Evolutionary conservation across 306 rosid species (phyloP), one percentile per base, ranked within the genome.

Genomic region (Ziziphus jujuba): DNA sequence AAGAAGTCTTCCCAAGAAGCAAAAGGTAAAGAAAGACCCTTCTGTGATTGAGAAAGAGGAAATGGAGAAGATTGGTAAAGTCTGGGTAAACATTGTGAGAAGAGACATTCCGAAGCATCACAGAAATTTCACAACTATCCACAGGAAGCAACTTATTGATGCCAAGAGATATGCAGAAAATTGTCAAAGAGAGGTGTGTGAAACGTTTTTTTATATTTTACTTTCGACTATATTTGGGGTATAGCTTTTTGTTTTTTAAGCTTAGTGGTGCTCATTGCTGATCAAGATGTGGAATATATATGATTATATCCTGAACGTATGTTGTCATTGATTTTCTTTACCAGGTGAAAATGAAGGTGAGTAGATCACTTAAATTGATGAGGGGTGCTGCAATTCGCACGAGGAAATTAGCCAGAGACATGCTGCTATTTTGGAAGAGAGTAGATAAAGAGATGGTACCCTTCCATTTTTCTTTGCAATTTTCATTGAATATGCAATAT

Each of bases 161-260:
- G 97, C 97, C 63, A 95, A 90, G 95, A 88, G 96, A 82, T 72
- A 84, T 77, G 79, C 97, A 48, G 99, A 95, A 72, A 83, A 53
- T 82, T 95, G 99, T 81, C 99, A 95, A 84, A 90, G 97, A 89
- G 99, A 95, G 96, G 99, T 75, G 85, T 59, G 87, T 72, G 35
- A 52, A 62, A 69, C 66, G 67, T 65, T 52, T 14, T 35, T 40
- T 33, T 67, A 34, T 56, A 49, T 61, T 66, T 55, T 67, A 25
- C 68, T 64, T 52, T 21, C 16, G 2, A 20, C 28, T 63, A 44
- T 58, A 76, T 76, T 51, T 58, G 57, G 57, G 58, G 74, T 51
- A 33, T 55, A 36, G 55, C 51, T 51, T 36, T 74, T 43, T 61
- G 65, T 72, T 66, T 44, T 49, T 47, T 53, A 10, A 61, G 56